Evolutionary conservation across 768 basidiomycete genomes (phyloP).

Genomic region (Suillus weaverae): DNA sequence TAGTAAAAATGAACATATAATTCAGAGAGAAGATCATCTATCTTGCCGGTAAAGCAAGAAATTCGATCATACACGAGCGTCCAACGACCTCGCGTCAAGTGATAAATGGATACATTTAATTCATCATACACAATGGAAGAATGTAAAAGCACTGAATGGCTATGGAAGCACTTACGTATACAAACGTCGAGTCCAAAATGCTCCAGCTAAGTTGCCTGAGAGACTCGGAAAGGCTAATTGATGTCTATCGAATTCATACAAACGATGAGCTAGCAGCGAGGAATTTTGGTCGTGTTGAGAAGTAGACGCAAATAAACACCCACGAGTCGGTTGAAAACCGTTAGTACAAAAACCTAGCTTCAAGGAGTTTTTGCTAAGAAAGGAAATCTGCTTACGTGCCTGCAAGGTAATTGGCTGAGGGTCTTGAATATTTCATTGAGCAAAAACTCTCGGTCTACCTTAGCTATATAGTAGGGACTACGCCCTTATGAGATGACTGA

Average conservation of each 20-base stretch:
- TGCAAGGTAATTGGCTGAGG: background rate
- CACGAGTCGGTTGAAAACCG: too few relatives aligned
- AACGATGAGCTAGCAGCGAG: background rate
- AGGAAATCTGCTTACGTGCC: background rate
- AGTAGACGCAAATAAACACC: background rate
- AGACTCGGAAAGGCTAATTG: background rate
- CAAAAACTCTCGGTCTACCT: too few relatives aligned
- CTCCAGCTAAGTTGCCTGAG: background rate
- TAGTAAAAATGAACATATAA: background rate
- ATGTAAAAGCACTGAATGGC: background rate
- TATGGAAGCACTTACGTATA: background rate
- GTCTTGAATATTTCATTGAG: too few relatives aligned
- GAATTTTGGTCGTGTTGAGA: background rate
- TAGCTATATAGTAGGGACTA: too few relatives aligned
- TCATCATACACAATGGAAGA: background rate
- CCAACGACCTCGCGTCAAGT: slow-evolving; percentile 28
- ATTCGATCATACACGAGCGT: slow-evolving; percentile 30
- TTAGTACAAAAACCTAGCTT: too few relatives aligned
- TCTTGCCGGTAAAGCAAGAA: slow-evolving; percentile 17
- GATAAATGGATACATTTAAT: background rate
- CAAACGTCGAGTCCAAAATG: background rate
- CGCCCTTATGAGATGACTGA: background rate
- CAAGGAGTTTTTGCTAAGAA: too few relatives aligned
- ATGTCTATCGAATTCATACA: background rate
- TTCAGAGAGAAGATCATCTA: slow-evolving; percentile 37